Evolutionary conservation across 2,329 filamentous ascomycete genomes (phyloP), one percentile per base, ranked within the genome.

Genomic region (Xylariaceae sp.): DNA sequence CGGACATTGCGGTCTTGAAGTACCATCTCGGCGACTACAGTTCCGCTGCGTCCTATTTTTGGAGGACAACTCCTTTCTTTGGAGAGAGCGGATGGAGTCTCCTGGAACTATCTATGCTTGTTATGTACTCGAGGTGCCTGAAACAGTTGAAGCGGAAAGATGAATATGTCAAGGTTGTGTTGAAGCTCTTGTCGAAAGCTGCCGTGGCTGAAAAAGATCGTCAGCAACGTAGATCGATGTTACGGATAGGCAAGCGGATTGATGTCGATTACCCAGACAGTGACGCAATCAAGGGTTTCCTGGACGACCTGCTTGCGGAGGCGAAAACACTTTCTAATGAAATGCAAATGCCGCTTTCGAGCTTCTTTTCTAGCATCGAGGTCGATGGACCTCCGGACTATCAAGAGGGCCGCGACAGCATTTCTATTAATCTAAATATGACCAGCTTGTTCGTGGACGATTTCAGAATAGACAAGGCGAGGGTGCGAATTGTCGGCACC

Each of bases 1-100:
- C 91, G 9, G 95, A 99, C 72, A 81, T 98, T 44, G 95, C 92
- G 1, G 83, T 95, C 4, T 77, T 97, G 48, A 93, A 93, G 67
- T 95, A 88, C 64, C 84, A 89, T 57, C 79, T 90, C 2, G 82
- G 84, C 20, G 90, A 98, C 62, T 93, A 87, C 68, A 79, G 77
- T 2, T 82, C 85, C 1, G 93, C 95, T 1, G 87, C 89, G 0
- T 82, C 82, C 0, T 93, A 90, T 67, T 95, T 99, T 66, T 84
- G 89, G 65, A 82, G 87, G 44, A 86, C 95, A 43, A 88, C 90
- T 0, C 87, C 89, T 0, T 89, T 90, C 59, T 96, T 95, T 65
- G 89, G 88, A 0, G 85, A 88, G 54, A 86, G 83, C 54, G 84
- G 87, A 44, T 98, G 95, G 93, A 86, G 83, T 50, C 77, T 88